phyloP scores from a whole-genome alignment of 176 grass and related monocot genomes.

The Elymus sibiricus region DNA sequence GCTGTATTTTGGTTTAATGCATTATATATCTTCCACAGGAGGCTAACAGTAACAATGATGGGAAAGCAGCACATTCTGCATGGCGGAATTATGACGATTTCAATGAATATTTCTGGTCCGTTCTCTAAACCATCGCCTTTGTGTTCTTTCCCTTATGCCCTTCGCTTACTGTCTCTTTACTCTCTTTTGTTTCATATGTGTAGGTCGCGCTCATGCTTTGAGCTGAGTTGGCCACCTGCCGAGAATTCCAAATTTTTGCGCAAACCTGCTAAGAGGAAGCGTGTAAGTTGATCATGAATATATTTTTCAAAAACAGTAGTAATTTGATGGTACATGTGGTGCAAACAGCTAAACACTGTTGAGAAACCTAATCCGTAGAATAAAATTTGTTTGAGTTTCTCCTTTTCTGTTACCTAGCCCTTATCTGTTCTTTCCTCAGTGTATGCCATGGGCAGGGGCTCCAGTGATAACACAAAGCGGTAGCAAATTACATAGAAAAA shows the following conservation, averaged over 20 bases:
- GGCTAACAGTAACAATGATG: slow-evolving; percentile 71
- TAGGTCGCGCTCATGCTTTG: slow-evolving; percentile 77
- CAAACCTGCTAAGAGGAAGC: slow-evolving; percentile 71
- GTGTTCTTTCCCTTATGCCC: not conserved
- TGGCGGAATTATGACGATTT: slow-evolving; percentile 99
- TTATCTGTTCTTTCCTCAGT: not conserved
- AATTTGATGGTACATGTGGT: not conserved
- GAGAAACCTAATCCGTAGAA: not conserved
- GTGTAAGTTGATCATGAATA: slow-evolving; percentile 54
- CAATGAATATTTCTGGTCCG: slow-evolving; percentile 98
- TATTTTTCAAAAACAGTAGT: not conserved
- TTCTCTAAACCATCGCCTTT: not conserved
- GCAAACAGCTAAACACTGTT: not conserved
- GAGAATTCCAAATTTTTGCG: slow-evolving; percentile 67
- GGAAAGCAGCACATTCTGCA: slow-evolving; percentile 78
- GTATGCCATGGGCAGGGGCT: not conserved
- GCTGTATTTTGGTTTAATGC: slow-evolving; percentile 16
- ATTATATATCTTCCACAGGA: slow-evolving; percentile 52
- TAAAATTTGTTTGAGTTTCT: not conserved
- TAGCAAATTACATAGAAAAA: too few species aligned
- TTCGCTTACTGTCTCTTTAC: slow-evolving; percentile 8
- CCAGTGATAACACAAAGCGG: not conserved
- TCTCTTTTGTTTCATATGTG: slow-evolving; percentile 24
- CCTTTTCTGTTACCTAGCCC: not conserved
- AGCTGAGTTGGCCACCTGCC: slow-evolving; percentile 67